phyloP scores from a whole-genome alignment of 2,329 filamentous ascomycete species.

The Colletotrichum tabaci region DNA sequence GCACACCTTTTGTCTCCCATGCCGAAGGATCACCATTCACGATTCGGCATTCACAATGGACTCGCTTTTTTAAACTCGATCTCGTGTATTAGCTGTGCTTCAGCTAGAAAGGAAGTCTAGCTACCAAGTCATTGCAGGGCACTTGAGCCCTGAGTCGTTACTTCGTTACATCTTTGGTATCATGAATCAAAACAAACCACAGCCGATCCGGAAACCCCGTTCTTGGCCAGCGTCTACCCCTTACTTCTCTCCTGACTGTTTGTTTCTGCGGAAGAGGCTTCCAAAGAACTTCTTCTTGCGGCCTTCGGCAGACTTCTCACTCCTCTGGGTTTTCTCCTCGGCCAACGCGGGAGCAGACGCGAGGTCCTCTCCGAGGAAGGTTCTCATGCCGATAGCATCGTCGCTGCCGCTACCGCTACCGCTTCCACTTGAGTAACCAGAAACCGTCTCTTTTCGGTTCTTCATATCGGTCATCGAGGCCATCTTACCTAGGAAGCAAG shows the following conservation, averaged over 20 bases:
- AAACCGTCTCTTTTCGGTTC: constrained; percentile 13
- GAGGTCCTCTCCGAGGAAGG: constrained; percentile 27
- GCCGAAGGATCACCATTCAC: too few relatives aligned
- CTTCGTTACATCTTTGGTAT: constrained; percentile 3
- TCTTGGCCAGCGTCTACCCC: background rate
- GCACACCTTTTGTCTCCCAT: too few relatives aligned
- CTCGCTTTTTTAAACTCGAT: background rate
- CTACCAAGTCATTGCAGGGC: too few relatives aligned
- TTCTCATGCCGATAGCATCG: constrained; percentile 29
- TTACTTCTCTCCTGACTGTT: constrained; percentile 28
- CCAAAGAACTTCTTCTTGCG: constrained; percentile 35
- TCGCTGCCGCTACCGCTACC: constrained; percentile 10
- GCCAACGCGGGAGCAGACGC: background rate
- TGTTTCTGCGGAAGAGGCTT: constrained; percentile 23
- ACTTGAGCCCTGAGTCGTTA: background rate
- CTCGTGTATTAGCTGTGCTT: background rate
- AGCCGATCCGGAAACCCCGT: too few relatives aligned
- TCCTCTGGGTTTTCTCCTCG: background rate
- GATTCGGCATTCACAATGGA: background rate
- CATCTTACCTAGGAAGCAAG: constrained; percentile 23
- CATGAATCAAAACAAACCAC: background rate
- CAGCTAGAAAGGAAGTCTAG: background rate
- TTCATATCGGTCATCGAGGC: constrained; percentile 38
- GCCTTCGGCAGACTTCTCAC: background rate
- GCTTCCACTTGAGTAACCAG: background rate